Evolutionary conservation across 2,329 filamentous ascomycete species (phyloP).

Genomic region (Emmonsia crescens): DNA sequence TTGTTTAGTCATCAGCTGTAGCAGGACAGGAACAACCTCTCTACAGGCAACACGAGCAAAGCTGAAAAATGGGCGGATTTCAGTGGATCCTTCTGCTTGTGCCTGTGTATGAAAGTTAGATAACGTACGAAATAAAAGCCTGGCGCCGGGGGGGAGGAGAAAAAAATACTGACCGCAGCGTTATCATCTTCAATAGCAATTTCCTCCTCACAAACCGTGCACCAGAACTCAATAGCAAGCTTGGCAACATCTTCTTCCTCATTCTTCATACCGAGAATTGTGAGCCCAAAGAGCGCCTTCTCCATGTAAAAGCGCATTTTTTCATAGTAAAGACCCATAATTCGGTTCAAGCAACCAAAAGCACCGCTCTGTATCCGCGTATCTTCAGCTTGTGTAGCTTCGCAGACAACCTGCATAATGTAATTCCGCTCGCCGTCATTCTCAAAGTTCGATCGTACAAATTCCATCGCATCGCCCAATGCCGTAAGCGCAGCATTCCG

Average conservation of each 20-base stretch:
- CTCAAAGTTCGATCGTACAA: conserved; percentile 96
- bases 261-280: conserved; percentile 97
- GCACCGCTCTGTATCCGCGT: conserved; percentile 86
- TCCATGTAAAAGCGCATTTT: conserved; percentile 99
- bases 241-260: conserved; percentile 97
- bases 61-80: conserved; percentile 88
- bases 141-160: neutral
- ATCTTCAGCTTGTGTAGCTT: conserved; percentile 91
- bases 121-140: neutral
- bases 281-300: conserved; percentile 94
- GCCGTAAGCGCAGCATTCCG: conserved; percentile 87
- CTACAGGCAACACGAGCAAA: conserved; percentile 86
- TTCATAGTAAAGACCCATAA: conserved; percentile 98
- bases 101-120: conserved; percentile 29
- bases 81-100: conserved; percentile 61
- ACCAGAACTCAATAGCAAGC: conserved; percentile 98
- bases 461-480: conserved; percentile 91
- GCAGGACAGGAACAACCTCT: conserved; percentile 86
- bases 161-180: conserved; percentile 47
- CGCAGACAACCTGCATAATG: conserved; percentile 99
- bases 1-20: conserved; percentile 85
- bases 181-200: conserved; percentile 98
- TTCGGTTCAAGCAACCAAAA: conserved; percentile 94
- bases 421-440: conserved; percentile 99
- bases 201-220: conserved; percentile 98